Evolutionary conservation across 2,329 filamentous ascomycete genomes (phyloP).

Genomic region (Lomentospora prolificans): DNA sequence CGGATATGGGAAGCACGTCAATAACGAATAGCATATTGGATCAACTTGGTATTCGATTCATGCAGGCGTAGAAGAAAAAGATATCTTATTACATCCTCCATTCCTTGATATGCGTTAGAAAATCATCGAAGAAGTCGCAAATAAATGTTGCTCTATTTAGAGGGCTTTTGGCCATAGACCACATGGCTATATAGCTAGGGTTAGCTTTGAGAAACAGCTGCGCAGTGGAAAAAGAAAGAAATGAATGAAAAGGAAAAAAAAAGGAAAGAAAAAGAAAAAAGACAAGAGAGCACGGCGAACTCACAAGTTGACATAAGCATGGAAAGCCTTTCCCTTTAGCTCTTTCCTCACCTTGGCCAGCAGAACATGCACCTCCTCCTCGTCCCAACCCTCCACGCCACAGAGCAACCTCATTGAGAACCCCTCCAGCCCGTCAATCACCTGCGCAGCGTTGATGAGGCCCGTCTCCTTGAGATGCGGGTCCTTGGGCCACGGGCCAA

Average conservation of each 20-base stretch:
- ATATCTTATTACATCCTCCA: no score
- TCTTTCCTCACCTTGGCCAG: conserved; percentile 19
- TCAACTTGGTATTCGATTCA: no score
- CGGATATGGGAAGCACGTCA: no score
- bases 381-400: conserved; percentile 18
- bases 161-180: conserved; percentile 13
- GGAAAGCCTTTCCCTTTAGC: conserved; percentile 17
- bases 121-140: not conserved
- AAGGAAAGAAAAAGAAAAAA: not conserved
- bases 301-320: conserved; percentile 18
- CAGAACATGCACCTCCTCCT: conserved; percentile 17
- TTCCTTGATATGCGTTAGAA: no score
- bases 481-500: conserved; percentile 45
- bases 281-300: not conserved
- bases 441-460: conserved; percentile 17
- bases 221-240: not conserved
- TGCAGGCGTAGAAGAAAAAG: no score
- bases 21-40: no score
- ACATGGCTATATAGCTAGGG: conserved; percentile 8
- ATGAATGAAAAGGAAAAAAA: not conserved
- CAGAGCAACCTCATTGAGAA: conserved; percentile 18
- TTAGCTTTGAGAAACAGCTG: not conserved
- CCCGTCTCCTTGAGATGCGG: conserved; percentile 17
- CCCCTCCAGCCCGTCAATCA: conserved; percentile 16
- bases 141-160: no score